These are phyloP conservation scores for Cucumis cinereus DNA, from an alignment of 306 rosid genomes.

Conservation along the genomic window DNA sequence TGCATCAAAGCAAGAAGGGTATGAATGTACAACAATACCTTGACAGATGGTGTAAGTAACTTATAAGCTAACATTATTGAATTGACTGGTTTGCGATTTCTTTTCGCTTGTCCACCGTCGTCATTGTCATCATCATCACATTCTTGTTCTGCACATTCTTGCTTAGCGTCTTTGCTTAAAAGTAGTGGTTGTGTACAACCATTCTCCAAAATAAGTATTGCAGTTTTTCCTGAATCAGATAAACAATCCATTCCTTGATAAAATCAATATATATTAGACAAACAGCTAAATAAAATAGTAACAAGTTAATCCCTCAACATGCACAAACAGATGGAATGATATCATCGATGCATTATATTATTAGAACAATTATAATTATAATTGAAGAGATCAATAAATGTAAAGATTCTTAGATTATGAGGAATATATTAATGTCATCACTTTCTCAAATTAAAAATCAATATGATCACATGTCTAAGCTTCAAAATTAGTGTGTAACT, in stretches of 20 bases:
- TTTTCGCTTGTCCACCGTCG: constrained; percentile 14
- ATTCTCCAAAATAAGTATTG: constrained; percentile 35
- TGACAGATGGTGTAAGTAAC: constrained; percentile 80
- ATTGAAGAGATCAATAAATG: not conserved
- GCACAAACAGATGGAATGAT: not conserved
- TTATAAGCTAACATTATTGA: constrained; percentile 53
- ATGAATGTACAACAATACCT: constrained; percentile 22
- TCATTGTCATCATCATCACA: constrained; percentile 40
- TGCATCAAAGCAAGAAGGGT: not conserved
- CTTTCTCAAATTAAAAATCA: not conserved
- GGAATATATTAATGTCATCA: not conserved
- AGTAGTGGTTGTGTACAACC: constrained; percentile 42
- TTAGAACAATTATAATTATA: no score
- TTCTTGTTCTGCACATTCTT: constrained; percentile 36
- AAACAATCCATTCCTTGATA: not conserved
- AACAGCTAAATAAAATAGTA: not conserved
- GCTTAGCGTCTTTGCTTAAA: constrained; percentile 27
- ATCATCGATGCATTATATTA: not conserved
- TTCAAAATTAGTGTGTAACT: not conserved
- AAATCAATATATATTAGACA: not conserved
- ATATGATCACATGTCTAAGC: not conserved
- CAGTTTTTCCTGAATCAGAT: constrained; percentile 21
- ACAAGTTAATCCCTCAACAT: not conserved
- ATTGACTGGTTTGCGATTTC: constrained; percentile 48
- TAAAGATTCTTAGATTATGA: not conserved